Percentiles rank a stretch among this genome's conserved stretches.
phyloP scores from a whole-genome alignment of 768 basidiomycete genomes.

The Flagelloscypha sp. region DNA sequence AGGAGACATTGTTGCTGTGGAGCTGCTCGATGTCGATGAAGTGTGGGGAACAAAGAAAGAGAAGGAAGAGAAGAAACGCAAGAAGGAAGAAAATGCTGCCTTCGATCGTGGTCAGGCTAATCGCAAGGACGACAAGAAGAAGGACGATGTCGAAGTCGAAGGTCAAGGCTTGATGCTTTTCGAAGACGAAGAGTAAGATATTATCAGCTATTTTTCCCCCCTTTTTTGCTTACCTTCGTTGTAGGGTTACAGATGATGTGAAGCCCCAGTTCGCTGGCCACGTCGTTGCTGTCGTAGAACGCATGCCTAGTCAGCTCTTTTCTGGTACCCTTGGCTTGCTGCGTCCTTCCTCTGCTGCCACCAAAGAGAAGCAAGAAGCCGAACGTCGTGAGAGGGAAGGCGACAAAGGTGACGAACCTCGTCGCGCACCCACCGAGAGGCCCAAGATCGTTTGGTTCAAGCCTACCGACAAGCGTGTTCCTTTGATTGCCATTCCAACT shows the following conservation, averaged over 20 bases:
- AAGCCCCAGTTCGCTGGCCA: conserved; percentile 99
- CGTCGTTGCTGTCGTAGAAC: conserved; percentile 98
- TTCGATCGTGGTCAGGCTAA: conserved; percentile 76
- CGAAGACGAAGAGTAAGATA: conserved; percentile 86
- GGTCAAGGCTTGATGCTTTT: conserved; percentile 95
- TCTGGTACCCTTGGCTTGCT: conserved; percentile 93
- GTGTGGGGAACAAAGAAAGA: conserved; percentile 99
- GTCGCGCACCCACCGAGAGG: conserved; percentile 71
- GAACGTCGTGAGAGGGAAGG: conserved; percentile 97
- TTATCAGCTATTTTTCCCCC: conserved; percentile 7
- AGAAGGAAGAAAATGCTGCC: conserved; percentile 98
- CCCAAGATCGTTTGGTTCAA: conserved; percentile 99
- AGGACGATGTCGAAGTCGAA: conserved; percentile 99
- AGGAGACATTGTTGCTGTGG: conserved; percentile 97
- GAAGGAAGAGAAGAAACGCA: conserved; percentile 99
- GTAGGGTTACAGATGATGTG: conserved; percentile 90
- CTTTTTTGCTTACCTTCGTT: conserved; percentile 5
- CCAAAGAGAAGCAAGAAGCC: conserved; percentile 98
- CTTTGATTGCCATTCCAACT: conserved; percentile 96
- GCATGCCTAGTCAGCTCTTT: conserved; percentile 98
- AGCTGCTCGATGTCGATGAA: conserved; percentile 95
- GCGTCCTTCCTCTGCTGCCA: conserved; percentile 92
- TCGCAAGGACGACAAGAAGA: conserved; percentile 98
- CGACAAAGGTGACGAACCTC: conserved; percentile 77
- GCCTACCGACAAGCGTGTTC: conserved; percentile 98